Conservation (phyloP, 78 protist species). For the Diacronema lutheri region DNA sequence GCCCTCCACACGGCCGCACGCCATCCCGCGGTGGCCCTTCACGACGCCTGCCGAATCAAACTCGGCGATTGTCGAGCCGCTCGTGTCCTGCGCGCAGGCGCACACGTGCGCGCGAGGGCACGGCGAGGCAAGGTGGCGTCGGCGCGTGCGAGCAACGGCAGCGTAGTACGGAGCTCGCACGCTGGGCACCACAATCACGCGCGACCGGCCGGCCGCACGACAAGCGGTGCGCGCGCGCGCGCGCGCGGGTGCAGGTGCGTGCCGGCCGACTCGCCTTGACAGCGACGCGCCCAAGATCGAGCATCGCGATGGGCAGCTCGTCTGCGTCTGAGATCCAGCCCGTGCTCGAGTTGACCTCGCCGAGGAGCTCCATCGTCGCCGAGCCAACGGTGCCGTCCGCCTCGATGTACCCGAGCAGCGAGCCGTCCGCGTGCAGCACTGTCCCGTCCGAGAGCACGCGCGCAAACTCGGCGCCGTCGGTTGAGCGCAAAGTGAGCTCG, state of each 20-base stretch:
- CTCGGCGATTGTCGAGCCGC: conserved; percentile 3
- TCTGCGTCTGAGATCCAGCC: neutral
- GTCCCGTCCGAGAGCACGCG: neutral
- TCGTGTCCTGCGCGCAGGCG: neutral
- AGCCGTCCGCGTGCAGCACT: neutral
- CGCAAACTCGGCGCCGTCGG: neutral
- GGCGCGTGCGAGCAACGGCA: no score
- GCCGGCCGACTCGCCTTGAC: no score
- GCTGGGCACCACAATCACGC: no score
- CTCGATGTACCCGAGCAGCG: neutral
- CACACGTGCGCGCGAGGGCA: no score
- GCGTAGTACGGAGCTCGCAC: no score
- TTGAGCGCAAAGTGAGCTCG: neutral
- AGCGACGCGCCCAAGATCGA: neutral
- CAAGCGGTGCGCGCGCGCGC: no score
- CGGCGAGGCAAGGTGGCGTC: no score
- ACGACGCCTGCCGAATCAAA: neutral
- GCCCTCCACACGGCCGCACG: neutral
- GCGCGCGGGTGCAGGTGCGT: no score
- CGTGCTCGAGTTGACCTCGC: neutral
- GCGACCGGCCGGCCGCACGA: no score
- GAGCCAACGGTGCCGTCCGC: neutral
- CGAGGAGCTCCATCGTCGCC: neutral
- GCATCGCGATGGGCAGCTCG: neutral
- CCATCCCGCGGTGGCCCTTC: neutral